Conservation (phyloP, 2,329 filamentous ascomycete genomes). For the Penicillium sp. region DNA sequence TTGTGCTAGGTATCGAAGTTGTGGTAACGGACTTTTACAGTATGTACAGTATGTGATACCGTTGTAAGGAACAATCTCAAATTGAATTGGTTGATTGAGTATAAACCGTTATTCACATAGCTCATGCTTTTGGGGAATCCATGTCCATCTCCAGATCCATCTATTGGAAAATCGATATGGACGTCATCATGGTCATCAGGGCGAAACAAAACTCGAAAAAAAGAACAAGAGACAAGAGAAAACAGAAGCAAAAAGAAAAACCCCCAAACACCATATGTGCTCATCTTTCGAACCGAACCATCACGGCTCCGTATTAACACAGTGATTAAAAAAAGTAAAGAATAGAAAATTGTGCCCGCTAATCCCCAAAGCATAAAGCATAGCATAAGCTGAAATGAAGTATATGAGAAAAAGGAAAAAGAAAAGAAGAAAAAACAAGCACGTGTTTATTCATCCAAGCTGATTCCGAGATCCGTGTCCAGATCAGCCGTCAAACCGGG, state of each 20-base stretch:
- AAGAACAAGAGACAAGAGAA: constrained; percentile 5
- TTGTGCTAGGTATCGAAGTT: no score
- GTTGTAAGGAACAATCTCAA: no score
- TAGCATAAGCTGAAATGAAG: neutral
- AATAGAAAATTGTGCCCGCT: neutral
- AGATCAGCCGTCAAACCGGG: constrained; percentile 22
- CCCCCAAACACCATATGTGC: neutral
- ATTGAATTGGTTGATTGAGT: no score
- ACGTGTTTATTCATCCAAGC: constrained; percentile 18
- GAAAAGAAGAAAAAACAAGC: constrained; percentile 4
- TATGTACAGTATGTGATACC: no score
- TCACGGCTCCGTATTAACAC: neutral
- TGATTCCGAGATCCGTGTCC: constrained; percentile 25
- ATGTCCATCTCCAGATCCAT: constrained; percentile 1
- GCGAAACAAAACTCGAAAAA: constrained; percentile 2
- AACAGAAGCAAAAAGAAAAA: neutral
- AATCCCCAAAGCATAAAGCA: constrained; percentile 1
- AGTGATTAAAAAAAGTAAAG: neutral
- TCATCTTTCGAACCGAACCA: neutral
- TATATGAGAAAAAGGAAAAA: no score
- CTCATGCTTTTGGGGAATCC: constrained; percentile 13
- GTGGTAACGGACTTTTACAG: no score
- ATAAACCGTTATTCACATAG: constrained; percentile 8
- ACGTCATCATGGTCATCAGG: constrained; percentile 13
- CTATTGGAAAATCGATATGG: constrained; percentile 10